Base-by-base conservation (phyloP, 345 rosid genomes). In the Murraya koenigii region DNA sequence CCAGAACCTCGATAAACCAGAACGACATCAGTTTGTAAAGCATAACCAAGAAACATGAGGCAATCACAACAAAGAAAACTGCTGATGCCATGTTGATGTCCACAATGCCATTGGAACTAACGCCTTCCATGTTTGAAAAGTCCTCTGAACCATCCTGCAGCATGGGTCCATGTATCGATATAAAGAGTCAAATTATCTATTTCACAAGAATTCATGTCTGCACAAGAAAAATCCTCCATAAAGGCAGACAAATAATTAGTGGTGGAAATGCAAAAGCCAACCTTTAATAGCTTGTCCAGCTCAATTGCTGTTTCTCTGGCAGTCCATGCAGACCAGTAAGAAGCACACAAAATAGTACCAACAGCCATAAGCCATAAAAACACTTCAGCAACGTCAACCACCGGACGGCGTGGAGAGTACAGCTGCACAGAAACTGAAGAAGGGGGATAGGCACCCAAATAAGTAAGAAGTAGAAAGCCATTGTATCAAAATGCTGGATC, bases 281-380 rank as follows among this genome's bases (percentile, higher is more conserved):
- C 99, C 98, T 96, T 94, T 67, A 91, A 85, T 60, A 94, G 88
- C 88, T 92, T 94, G 83, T 96, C 99, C 80, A 84, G 95, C 86
- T 94, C 98, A 61, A 87, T 91, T 74, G 92, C 91, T 77, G 90
- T 89, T 88, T 96, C 99, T 86, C 90, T 91, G 36, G 92, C 91
- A 71, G 90, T 94, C 93, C 94, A 89, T 26, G 97, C 99, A 33
- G 99, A 95, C 99, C 99, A 93, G 76, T 87, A 95, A 74, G 98
- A 91, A 76, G 97, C 95, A 86, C 97, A 90, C 75, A 94, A 80
- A 58, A 96, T 94, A 75, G 97, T 94, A 71, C 97, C 94, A 59
- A 92, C 97, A 77, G 99, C 99, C 97, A 96, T 94, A 75, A 96
- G 95, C 99, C 99, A 96, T 30, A 96, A 82, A 80, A 96, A 96